Percentiles rank a stretch among this genome's conserved stretches.
Evolutionary conservation across 1,284 basidiomycete species (phyloP).

Genomic region (Mycena sp.): DNA sequence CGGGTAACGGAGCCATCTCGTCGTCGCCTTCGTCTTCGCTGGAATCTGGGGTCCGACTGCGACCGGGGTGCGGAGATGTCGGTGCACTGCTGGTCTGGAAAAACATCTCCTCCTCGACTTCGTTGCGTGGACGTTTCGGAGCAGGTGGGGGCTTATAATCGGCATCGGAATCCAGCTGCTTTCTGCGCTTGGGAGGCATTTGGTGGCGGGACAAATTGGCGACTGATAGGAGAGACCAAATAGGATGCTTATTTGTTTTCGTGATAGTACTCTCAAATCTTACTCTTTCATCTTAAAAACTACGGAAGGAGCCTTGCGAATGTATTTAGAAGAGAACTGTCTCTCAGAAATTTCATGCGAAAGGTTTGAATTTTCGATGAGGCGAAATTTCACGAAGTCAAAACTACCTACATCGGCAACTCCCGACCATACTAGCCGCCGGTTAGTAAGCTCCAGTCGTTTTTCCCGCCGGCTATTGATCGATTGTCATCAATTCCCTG

Average conservation of each 20-base stretch:
- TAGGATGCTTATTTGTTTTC: background rate
- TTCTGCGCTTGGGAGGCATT: background rate
- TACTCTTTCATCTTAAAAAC: background rate
- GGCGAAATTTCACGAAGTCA: background rate
- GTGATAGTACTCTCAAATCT: background rate
- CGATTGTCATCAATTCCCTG: slow-evolving; percentile 3
- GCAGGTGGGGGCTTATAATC: background rate
- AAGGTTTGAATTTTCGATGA: background rate
- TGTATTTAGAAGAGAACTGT: background rate
- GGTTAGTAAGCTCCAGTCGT: slow-evolving; percentile 7
- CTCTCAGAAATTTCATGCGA: background rate
- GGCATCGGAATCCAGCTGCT: background rate
- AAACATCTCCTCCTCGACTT: background rate
- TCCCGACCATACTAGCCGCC: background rate
- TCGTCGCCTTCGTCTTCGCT: background rate
- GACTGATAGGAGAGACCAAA: background rate
- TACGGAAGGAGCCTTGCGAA: background rate
- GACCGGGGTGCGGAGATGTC: background rate
- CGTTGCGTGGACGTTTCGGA: no score
- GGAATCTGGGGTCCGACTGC: background rate
- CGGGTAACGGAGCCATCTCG: background rate
- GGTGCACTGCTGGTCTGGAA: slow-evolving; percentile 6
- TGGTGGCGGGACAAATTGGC: background rate
- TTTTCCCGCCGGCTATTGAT: slow-evolving; percentile 9
- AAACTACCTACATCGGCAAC: background rate